Evolutionary conservation across 2,329 filamentous ascomycete species (phyloP).

Genomic region (Trichoderma sp.): DNA sequence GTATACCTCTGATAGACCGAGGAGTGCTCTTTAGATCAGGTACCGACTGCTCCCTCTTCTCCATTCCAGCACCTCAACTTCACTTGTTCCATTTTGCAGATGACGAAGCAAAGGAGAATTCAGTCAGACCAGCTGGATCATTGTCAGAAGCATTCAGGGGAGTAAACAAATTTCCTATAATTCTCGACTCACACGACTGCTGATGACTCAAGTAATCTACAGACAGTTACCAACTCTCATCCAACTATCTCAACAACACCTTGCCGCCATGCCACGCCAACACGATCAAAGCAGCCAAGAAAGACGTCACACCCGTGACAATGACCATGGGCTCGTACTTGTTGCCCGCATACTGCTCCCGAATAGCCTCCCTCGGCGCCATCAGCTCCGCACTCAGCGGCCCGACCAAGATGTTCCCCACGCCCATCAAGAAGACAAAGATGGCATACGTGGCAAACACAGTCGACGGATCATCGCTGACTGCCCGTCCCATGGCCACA

Average conservation of each 20-base stretch:
- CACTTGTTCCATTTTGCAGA: too few relatives aligned
- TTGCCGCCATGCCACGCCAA: constrained; percentile 25
- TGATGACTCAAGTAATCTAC: too few relatives aligned
- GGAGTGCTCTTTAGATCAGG: neutral
- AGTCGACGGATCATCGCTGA: constrained; percentile 37
- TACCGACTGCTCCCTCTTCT: neutral
- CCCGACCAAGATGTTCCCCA: constrained; percentile 39
- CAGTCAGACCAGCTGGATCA: too few relatives aligned
- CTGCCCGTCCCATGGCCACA: constrained; percentile 37
- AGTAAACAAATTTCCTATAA: too few relatives aligned
- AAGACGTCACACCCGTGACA: constrained; percentile 27
- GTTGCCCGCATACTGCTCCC: constrained; percentile 27
- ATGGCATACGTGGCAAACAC: constrained; percentile 36
- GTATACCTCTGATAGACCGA: neutral
- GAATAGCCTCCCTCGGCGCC: constrained; percentile 34
- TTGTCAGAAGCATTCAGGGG: too few relatives aligned
- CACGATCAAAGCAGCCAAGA: constrained; percentile 26
- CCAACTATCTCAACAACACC: neutral
- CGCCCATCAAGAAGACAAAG: constrained; percentile 38
- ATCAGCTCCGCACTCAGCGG: constrained; percentile 38
- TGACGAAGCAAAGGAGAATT: too few relatives aligned
- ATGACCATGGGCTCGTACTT: constrained; percentile 30
- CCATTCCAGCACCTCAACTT: neutral
- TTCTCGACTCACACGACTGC: too few relatives aligned
- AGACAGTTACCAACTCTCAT: neutral